Evolutionary conservation across 1,139 yeast genomes (phyloP), one percentile per base, ranked within the genome.

Genomic region (Blastobotrys apis): DNA sequence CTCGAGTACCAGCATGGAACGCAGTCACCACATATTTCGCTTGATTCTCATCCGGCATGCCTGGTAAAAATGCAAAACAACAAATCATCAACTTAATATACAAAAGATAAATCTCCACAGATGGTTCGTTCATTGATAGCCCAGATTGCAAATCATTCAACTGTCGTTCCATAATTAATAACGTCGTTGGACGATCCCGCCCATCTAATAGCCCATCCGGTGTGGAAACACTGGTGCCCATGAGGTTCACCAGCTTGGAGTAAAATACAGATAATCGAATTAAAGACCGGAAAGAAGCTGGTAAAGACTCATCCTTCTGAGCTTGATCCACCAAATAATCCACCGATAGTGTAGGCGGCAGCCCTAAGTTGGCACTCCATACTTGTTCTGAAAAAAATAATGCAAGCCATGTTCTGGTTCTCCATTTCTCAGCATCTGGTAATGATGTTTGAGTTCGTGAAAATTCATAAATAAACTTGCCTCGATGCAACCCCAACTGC

Each of bases 201-300:
- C 95, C 90, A 47, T 85, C 95, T 67, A 87, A 75, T 42, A 90
- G 73, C 0, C 97, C 97, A 68, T 90, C 97, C 0, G 95, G 90
- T 44, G 92, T 73, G 0, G 84, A 77, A n/a, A 86, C 88, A 47
- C 88, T 81, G 10, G 88, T 77, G 1, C 97, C 97, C 88, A 90
- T 84, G 2, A 84, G 83, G 55, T 81, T 81, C 30, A 85, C 85
- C 52, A 88, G 71, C 58, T 86, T 86, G 34, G 92, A 82, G 63
- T 87, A 95, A 67, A 87, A 88, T 43, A 84, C 82, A 0, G 95
- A 75, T 47, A 88, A 68, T 21, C 84, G 77, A 5, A 88, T 77
- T 52, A 87, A 68, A 41, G 88, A 80, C 42, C 94, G 68, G 63
- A 86, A 85, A 51, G 80, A 75, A 49, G 76, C 43, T 2, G 95